phyloP scores from a whole-genome alignment of 768 basidiomycete genomes.

The Leccinum sublutescens region DNA sequence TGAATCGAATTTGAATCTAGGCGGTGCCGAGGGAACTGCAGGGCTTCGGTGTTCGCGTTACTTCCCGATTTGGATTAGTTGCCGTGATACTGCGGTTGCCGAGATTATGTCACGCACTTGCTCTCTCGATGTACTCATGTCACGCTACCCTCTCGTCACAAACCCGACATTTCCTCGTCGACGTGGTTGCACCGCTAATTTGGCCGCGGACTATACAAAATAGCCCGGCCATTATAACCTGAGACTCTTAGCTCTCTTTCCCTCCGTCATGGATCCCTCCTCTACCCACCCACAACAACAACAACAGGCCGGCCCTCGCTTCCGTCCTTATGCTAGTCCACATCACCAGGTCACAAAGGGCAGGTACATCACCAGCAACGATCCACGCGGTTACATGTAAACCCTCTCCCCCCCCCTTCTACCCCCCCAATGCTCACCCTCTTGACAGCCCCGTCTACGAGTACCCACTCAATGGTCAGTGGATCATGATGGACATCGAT shows the following conservation, averaged over 20 bases:
- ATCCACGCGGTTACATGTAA: constrained; percentile 86
- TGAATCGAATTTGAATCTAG: constrained; percentile 40
- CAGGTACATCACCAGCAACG: constrained; percentile 87
- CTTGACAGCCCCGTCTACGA: constrained; percentile 76
- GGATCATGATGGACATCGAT: constrained; percentile 96
- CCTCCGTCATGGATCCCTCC: constrained; percentile 39
- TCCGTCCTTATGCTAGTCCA: constrained; percentile 70
- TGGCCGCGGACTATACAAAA: constrained; percentile 30
- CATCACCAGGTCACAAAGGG: constrained; percentile 83
- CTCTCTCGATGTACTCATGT: constrained; percentile 24
- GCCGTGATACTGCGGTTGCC: constrained; percentile 34
- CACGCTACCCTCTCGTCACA: constrained; percentile 24
- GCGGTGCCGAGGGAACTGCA: constrained; percentile 42
- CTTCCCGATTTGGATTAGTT: constrained; percentile 37
- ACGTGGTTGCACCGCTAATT: constrained; percentile 35
- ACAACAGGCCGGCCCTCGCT: constrained; percentile 34
- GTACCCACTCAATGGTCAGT: constrained; percentile 84
- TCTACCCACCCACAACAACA: constrained; percentile 20
- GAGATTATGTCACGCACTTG: constrained; percentile 30
- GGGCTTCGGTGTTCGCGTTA: constrained; percentile 29
- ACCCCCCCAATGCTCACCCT: constrained; percentile 2
- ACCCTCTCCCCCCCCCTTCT: constrained; percentile 23
- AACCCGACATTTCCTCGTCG: constrained; percentile 35
- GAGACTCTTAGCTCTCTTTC: neutral
- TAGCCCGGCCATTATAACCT: constrained; percentile 27